Base-by-base conservation (phyloP, 305 asterid species). In the Fraxinus angustifolia region DNA sequence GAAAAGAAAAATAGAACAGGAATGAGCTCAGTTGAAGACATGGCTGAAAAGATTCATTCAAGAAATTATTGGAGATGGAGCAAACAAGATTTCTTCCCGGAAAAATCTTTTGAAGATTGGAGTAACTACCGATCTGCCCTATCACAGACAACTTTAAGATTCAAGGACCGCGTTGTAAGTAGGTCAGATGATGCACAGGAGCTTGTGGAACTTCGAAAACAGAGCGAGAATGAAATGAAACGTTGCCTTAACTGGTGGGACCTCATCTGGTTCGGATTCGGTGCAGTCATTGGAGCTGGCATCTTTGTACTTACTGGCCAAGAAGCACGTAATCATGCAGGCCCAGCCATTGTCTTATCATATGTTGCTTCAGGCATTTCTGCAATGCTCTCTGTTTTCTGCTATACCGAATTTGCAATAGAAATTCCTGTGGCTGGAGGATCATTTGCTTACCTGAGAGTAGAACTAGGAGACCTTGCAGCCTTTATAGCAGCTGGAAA, bases 391-490 rank as follows among this genome's bases (percentile, higher is more conserved):
- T 91, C 97, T 2, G 93, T 92, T 75, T 91, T 92, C 86, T 90
- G 92, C 87, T 92, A 92, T 87, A 90, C 92, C 0, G 94, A 92
- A 28, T 92, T 92, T 14, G 92, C 94, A 0, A 80, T 92, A 1
- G 97, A 92, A 79, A 91, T 91, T 34, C 97, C 97, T 0, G 94
- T 91, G 0, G 93, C 94, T 1, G 97, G 98, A 60, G 97, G 97
- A 7, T 91, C 97, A 1, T 93, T 92, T 33, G 96, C 98, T 42
- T 93, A 93, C 88, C 89, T 91, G 40, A 86, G 97, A 53, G 95
- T 92, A 8, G 96, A 94, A 79, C 88, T 92, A 0, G 98, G 98
- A 3, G 98, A 94, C 73, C 91, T 92, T 12, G 93, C 91, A 0
- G 93, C 98, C 80, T 92, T 91, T 73, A 85, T 92, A 8, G 86